These are phyloP conservation scores for Pythium oligandrum DNA, from an alignment of 352 stramenopile species.

Conservation along the genomic window DNA sequence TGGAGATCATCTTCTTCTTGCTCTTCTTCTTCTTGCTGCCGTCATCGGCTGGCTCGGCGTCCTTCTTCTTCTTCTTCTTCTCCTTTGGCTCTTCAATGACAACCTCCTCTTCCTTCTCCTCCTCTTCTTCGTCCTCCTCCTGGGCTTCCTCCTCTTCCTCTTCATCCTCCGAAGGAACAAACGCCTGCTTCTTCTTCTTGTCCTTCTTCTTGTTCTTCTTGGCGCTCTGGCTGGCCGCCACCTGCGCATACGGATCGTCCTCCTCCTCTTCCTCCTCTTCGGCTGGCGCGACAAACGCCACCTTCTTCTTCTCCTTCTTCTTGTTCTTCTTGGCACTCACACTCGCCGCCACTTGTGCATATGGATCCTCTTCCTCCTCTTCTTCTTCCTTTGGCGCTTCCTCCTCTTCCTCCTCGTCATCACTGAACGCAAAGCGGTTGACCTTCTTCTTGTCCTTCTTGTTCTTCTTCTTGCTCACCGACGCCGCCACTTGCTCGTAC, in stretches of 20 bases:
- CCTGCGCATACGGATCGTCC: slow-evolving; percentile 48
- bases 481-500: slow-evolving; percentile 19
- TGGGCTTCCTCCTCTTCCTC: slow-evolving; percentile 25
- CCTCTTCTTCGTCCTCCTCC: slow-evolving; percentile 27
- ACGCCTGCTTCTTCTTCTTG: slow-evolving; percentile 29
- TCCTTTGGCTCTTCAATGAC: slow-evolving; percentile 26
- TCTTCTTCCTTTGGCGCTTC: slow-evolving; percentile 26
- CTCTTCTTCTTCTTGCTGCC: slow-evolving; percentile 79
- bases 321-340: slow-evolving; percentile 27
- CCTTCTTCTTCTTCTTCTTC: slow-evolving; percentile 24
- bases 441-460: slow-evolving; percentile 27
- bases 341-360: slow-evolving; percentile 20
- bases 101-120: slow-evolving; percentile 24
- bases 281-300: slow-evolving; percentile 10
- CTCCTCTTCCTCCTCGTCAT: slow-evolving; percentile 36
- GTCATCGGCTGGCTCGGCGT: slow-evolving; percentile 14
- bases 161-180: slow-evolving; percentile 35
- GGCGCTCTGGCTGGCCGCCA: slow-evolving; percentile 42
- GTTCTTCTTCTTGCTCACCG: slow-evolving; percentile 23
- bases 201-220: slow-evolving; percentile 83
- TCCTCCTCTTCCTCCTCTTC: slow-evolving; percentile 37
- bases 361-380: slow-evolving; percentile 23
- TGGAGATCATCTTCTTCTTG: slow-evolving; percentile 79
- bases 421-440: slow-evolving; percentile 19
- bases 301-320: slow-evolving; percentile 31